phyloP scores from a whole-genome alignment of 257 asterid species.

The Vinca minor region DNA sequence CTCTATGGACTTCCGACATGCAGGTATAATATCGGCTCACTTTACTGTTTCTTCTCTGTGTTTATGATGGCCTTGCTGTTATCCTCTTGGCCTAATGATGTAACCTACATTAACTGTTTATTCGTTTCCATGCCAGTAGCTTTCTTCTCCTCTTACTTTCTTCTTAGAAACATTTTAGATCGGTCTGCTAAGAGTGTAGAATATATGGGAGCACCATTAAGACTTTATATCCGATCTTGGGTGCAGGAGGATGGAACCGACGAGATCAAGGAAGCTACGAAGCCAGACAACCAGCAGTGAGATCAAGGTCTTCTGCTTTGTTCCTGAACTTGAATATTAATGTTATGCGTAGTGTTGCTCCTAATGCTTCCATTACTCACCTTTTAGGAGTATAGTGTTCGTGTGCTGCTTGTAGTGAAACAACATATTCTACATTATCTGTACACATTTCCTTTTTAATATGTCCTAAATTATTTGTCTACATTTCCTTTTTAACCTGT shows the following conservation, averaged over 20 bases:
- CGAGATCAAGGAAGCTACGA: constrained; percentile 66
- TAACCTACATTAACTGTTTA: neutral
- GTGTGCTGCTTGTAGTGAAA: too few relatives aligned
- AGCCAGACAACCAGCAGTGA: constrained; percentile 39
- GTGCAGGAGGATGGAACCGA: constrained; percentile 68
- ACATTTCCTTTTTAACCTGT: too few relatives aligned
- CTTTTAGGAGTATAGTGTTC: too few relatives aligned
- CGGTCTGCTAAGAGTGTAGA: neutral
- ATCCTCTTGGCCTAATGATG: neutral
- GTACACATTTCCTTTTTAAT: too few relatives aligned
- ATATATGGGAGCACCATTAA: neutral
- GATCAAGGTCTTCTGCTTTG: constrained; percentile 12
- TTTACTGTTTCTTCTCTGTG: neutral
- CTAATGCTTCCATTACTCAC: neutral
- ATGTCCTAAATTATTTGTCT: too few relatives aligned
- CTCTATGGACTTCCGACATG: constrained; percentile 82
- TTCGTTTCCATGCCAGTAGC: neutral
- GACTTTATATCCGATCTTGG: neutral
- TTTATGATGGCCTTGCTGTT: neutral
- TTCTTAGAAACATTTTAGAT: neutral
- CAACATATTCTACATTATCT: too few relatives aligned
- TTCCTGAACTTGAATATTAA: constrained; percentile 7
- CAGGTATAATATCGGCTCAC: constrained; percentile 37
- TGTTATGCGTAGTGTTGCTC: neutral
- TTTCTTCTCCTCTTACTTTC: neutral